Conservation (phyloP, 2,329 filamentous ascomycete genomes). For the Monosporascus sp. region DNA sequence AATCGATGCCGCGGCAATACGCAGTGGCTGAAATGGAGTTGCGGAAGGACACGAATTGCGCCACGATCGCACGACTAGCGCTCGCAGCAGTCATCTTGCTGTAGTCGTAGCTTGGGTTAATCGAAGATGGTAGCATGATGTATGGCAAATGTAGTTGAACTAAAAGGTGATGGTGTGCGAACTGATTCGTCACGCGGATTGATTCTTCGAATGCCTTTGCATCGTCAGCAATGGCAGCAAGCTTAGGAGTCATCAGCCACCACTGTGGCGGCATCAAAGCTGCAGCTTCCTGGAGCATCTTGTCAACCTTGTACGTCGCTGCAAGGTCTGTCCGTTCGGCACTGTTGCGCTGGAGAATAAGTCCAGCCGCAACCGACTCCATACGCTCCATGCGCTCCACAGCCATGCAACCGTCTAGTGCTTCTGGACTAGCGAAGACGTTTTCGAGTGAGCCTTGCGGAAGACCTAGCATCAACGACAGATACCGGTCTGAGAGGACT, state of each 20-base stretch:
- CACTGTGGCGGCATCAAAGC: conserved; percentile 34
- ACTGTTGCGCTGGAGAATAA: conserved; percentile 34
- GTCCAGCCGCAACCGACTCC: conserved; percentile 30
- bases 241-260: conserved; percentile 30
- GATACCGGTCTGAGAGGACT: conserved; percentile 38
- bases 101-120: conserved; percentile 27
- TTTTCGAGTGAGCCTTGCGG: conserved; percentile 31
- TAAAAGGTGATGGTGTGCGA: conserved; percentile 38
- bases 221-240: conserved; percentile 10
- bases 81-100: conserved; percentile 34
- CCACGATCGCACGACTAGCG: conserved; percentile 37
- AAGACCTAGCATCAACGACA: conserved; percentile 43
- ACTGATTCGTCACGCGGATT: conserved; percentile 34
- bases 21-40: conserved; percentile 19
- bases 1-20: conserved; percentile 38
- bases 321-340: conserved; percentile 19
- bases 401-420: conserved; percentile 20
- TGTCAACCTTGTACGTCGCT: conserved; percentile 31
- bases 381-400: conserved; percentile 22
- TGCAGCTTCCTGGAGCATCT: conserved; percentile 31
- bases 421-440: conserved; percentile 20
- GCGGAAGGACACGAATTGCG: conserved; percentile 33
- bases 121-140: conserved; percentile 27
- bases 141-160: conserved; percentile 41
- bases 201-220: conserved; percentile 24